These are phyloP conservation scores for Penicillium fuscoglaucum DNA, from an alignment of 2,329 filamentous ascomycete species.

Conservation along the genomic window DNA sequence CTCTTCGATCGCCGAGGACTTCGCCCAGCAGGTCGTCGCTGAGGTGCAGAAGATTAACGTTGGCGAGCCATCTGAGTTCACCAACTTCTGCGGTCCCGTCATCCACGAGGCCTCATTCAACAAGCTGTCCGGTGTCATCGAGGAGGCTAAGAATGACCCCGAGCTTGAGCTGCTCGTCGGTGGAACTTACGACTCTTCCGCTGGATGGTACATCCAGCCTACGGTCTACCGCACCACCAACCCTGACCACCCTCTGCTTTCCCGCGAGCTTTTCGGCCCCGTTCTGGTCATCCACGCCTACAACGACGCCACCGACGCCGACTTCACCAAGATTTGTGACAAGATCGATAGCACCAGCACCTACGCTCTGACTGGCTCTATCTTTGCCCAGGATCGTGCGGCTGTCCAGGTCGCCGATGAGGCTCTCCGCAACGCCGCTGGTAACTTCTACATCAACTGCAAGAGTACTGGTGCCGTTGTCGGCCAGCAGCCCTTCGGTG, in stretches of 20 bases:
- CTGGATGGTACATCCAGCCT: constrained; percentile 81
- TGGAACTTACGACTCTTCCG: constrained; percentile 72
- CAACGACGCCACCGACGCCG: constrained; percentile 61
- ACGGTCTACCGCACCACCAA: constrained; percentile 77
- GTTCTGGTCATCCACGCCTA: constrained; percentile 75
- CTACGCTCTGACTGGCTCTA: constrained; percentile 46
- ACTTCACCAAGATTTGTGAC: constrained; percentile 62
- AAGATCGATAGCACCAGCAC: constrained; percentile 44
- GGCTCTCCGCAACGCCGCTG: constrained; percentile 40
- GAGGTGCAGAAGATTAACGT: constrained; percentile 71
- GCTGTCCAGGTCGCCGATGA: constrained; percentile 40
- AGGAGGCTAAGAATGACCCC: constrained; percentile 72
- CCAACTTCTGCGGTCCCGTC: constrained; percentile 83
- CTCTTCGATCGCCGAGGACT: constrained; percentile 70
- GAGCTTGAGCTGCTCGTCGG: constrained; percentile 73
- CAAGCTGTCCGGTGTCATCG: constrained; percentile 74
- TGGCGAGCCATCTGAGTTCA: constrained; percentile 67
- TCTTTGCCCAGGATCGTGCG: constrained; percentile 44
- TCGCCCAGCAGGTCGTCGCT: constrained; percentile 65
- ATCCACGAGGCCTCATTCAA: constrained; percentile 81
- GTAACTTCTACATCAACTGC: constrained; percentile 48
- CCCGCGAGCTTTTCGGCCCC: constrained; percentile 79
- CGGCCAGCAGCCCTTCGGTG: constrained; percentile 71
- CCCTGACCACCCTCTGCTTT: constrained; percentile 71
- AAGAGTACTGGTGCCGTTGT: constrained; percentile 68